Base-by-base conservation (phyloP, 2,329 filamentous ascomycete species). In the Talaromyces sp. region DNA sequence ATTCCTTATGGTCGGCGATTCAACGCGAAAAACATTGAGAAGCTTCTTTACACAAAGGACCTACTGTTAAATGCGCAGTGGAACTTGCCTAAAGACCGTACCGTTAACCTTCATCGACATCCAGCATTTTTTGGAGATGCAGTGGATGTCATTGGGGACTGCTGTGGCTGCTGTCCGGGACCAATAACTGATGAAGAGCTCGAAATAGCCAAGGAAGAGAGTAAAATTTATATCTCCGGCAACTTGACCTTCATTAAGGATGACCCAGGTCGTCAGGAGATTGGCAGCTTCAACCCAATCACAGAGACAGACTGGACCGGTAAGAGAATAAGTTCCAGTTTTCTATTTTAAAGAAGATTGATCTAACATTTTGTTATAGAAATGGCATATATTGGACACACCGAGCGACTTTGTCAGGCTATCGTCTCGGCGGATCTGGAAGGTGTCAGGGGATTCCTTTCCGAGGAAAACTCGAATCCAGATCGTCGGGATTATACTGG, bases 311-410 rank as follows among this genome's bases (percentile, higher is more conserved):
- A 94, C 65, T 95, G 90, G 89, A 94, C 90, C 0, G 68, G 69
- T 71, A n/a, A n/a, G 42, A 47, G 59, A 51, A 1, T 2, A 30
- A 22, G 4, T n/a, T 19, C 3, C 29, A 10, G 13, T 4, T 2
- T 3, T 14, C 16, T 8, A 16, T 24, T 24, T 17, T 40, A 35
- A 9, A 35, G 16, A 3, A n/a, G n/a, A n/a, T 27, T 17, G 8
- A 10, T 19, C 39, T 61, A 36, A 55, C 39, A 35, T 33, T 6
- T 8, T 5, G 10, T 32, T 1, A 35, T 17, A 71, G 89, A 92
- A 59, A 94, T 95, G 90, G 90, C 90, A 0, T 96, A 95, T 60
- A 81, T 95, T 32, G 89, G 90, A 10, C 89, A 91, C 60, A 92
- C 89, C 1, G 85, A 84, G 33, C 79, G 82, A 14, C 79, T 96